Percentiles rank a stretch among this genome's conserved stretches.
phyloP scores from a whole-genome alignment of 495 filamentous ascomycete species.

The Talaromyces thailandensis region DNA sequence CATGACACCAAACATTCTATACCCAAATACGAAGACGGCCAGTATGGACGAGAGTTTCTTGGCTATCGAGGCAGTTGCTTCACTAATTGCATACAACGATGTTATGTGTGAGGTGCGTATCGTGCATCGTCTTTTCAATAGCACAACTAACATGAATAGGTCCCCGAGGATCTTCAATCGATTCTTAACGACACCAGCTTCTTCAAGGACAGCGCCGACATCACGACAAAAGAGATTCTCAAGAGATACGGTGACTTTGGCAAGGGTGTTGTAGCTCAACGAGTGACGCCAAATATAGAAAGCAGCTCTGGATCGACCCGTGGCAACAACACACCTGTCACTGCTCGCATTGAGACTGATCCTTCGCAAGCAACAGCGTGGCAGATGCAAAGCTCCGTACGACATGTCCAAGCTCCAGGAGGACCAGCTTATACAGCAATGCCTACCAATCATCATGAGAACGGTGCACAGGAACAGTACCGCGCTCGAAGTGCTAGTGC shows the following conservation, averaged over 20 bases:
- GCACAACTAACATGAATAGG: conserved; percentile 29
- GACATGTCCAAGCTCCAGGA: conserved; percentile 60
- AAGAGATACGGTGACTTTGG: conserved; percentile 76
- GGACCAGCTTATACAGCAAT: conserved; percentile 25
- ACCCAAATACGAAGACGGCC: conserved; percentile 57
- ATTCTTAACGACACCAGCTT: conserved; percentile 76
- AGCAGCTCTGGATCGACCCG: conserved; percentile 32
- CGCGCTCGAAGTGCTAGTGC: conserved; percentile 35
- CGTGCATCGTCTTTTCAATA: not conserved
- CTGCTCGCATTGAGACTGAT: conserved; percentile 66
- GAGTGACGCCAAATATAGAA: conserved; percentile 49
- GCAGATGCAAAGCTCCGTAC: conserved; percentile 74
- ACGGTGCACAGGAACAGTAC: conserved; percentile 17
- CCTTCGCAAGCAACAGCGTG: conserved; percentile 59
- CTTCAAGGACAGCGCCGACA: conserved; percentile 70
- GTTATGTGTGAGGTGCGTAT: conserved; percentile 87
- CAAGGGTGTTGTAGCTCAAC: conserved; percentile 45
- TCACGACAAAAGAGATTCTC: conserved; percentile 95
- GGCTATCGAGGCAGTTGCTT: conserved; percentile 85
- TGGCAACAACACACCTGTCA: conserved; percentile 28
- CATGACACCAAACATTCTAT: conserved; percentile 91
- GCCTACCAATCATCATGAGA: conserved; percentile 18
- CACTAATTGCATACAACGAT: conserved; percentile 85
- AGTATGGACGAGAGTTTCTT: conserved; percentile 77
- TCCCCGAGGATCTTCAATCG: conserved; percentile 82